phyloP scores from a whole-genome alignment of 768 basidiomycete genomes.

The Cystoderma amianthinum region DNA sequence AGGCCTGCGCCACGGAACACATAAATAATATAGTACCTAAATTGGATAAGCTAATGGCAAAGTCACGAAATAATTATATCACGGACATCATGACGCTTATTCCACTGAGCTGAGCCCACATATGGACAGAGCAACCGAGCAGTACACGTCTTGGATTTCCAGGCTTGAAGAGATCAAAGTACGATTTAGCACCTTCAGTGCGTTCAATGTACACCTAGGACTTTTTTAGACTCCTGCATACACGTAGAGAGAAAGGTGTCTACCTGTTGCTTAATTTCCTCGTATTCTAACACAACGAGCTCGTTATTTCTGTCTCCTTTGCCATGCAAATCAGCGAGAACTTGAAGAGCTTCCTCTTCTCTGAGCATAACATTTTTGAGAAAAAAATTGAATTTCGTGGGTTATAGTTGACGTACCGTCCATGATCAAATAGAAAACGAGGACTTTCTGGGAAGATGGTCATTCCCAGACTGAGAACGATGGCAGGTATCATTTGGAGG shows the following conservation, averaged over 20 bases:
- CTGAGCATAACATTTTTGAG: no score
- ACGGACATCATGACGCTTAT: conserved; percentile 80
- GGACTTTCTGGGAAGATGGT: conserved; percentile 62
- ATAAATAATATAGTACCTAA: conserved; percentile 57
- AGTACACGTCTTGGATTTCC: conserved; percentile 65
- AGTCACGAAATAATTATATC: background rate
- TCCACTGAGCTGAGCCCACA: conserved; percentile 73
- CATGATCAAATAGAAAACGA: conserved; percentile 63
- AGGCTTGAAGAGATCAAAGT: conserved; percentile 56
- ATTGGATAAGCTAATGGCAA: conserved; percentile 1
- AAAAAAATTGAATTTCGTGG: background rate
- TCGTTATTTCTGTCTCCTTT: conserved; percentile 48
- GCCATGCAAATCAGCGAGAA: conserved; percentile 73
- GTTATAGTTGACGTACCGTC: conserved; percentile 36
- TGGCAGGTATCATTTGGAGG: conserved; percentile 72
- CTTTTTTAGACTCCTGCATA: no score
- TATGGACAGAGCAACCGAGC: conserved; percentile 66
- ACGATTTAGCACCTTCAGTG: conserved; percentile 65
- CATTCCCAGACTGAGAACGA: conserved; percentile 66
- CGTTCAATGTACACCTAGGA: conserved; percentile 47
- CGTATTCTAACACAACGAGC: conserved; percentile 63
- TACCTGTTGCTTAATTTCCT: conserved; percentile 54
- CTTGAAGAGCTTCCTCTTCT: conserved; percentile 58
- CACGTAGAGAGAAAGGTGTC: no score
- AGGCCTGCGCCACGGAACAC: conserved; percentile 76